Conservation (phyloP, 2,329 filamentous ascomycete species). For the Pyrenochaeta sp. region DNA sequence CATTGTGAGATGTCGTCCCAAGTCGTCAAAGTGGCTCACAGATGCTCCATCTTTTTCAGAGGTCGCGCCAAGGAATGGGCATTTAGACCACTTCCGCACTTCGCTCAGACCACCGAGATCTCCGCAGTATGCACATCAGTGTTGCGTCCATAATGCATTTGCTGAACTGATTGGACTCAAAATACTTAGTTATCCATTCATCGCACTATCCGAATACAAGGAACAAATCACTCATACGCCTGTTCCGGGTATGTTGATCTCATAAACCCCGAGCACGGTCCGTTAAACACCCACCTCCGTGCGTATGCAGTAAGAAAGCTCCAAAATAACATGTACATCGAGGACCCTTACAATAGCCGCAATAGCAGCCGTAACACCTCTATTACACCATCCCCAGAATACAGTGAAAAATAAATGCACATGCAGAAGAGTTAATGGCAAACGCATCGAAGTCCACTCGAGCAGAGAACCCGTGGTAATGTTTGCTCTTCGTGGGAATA, state of each 20-base stretch:
- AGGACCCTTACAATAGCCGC: not conserved
- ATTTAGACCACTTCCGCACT: constrained; percentile 19
- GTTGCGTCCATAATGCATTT: not conserved
- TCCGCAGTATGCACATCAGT: constrained; percentile 9
- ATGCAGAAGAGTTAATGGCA: constrained; percentile 14
- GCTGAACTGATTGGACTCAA: not conserved
- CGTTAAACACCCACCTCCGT: constrained; percentile 19
- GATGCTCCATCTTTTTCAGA: constrained; percentile 32
- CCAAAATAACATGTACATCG: constrained; percentile 2
- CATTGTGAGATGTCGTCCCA: constrained; percentile 51
- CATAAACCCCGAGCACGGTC: constrained; percentile 8
- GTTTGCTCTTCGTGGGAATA: not conserved
- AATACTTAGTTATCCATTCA: constrained; percentile 18
- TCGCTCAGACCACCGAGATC: constrained; percentile 16
- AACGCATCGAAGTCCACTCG: constrained; percentile 2
- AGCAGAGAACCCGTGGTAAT: constrained; percentile 7
- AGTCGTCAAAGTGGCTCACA: constrained; percentile 20
- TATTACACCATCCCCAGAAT: constrained; percentile 1
- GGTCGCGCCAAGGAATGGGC: constrained; percentile 29
- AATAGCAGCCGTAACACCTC: constrained; percentile 1
- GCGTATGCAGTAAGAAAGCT: constrained; percentile 18
- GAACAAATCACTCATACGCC: constrained; percentile 13
- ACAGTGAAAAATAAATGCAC: constrained; percentile 14
- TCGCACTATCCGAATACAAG: constrained; percentile 17
- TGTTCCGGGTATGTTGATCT: constrained; percentile 30